Evolutionary conservation across 768 basidiomycete genomes (phyloP), one percentile per base, ranked within the genome.

Genomic region (Astraeus odoratus): DNA sequence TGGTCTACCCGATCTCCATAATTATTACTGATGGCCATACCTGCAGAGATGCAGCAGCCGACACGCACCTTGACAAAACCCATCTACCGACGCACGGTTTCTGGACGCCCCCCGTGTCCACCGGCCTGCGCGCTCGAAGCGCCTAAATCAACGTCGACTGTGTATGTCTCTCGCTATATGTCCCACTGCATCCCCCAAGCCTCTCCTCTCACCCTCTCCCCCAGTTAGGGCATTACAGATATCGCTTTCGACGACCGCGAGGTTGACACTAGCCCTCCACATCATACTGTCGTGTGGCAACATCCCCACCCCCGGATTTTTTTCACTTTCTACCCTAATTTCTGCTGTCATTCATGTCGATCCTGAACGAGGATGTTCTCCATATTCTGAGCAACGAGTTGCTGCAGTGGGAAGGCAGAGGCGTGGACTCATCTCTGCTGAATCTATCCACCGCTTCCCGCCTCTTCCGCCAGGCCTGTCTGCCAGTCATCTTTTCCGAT

Each of bases 331-430:
- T 27, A 40, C 26, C 23, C 24, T 16, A 38, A 15, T 19, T 27
- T 24, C 49, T 9, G 33, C 41, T 35, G 33, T 47, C 37, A 26
- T 22, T 16, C 45, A 64, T 64, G 62, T 60, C 62, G 15, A 46
- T 52, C 25, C 51, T 64, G 30, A 60, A 64, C 59, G 62, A 57
- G 19, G 62, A 64, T 53, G 66, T 64, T 18, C 57, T 61, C 30
- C 62, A 63, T 44, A 63, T 64, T 50, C 53, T 64, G 53, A 60
- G 64, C 54, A 43, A 44, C 15, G 59, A 62, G 9, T 55, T 66
- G 31, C 31, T 43, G 16, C 36, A 48, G 4, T 47, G 24, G 15
- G 48, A 53, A 20, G 35, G 24, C 9, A 25, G 44, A 0, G 2
- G 42, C 10, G 42, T 51, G 35, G 47, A 52, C 0, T 48, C 50